Base-by-base conservation (phyloP, 1,284 basidiomycete genomes). In the Sporisorium scitamineum region DNA sequence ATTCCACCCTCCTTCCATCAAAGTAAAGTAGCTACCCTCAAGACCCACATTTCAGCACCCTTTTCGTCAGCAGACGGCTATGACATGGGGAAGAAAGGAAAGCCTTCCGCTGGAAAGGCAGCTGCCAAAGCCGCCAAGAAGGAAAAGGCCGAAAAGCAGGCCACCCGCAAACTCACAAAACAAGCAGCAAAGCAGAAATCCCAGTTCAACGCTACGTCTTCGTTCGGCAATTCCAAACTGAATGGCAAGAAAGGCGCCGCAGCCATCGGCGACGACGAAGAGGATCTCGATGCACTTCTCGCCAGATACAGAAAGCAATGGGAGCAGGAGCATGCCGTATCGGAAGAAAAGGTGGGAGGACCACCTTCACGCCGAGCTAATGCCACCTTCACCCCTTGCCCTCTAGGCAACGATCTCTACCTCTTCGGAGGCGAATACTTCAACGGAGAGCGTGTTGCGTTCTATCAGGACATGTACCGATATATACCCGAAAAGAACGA, bases 371-470 rank as follows among this genome's bases (percentile, higher is more conserved):
- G 84, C 3, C 44, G 84, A 29, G 84, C 82, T 24, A 85, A 85
- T 66, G 84, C 84, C 10, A 83, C 80, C 31, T 78, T 84, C 32
- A 85, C 84, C 2, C 73, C 84, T 4, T 85, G 84, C 44, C 84
- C 84, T 10, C 57, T 77, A 3, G 84, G 84, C 31, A 83, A 81
- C 51, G 84, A 85, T 54, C 74, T 85, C 11, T 85, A 82, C 65
- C 65, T 85, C n/a, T 84, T 81, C 50, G 84, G 84, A 8, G 84
- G 84, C 22, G 84, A 85, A 57, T 85, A 85, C 74, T 85, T 85
- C 66, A 82, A 85, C 58, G 83, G 83, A 4, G 83, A 85, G 47
- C 59, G 75, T n/a, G 76, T 74, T 27, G 27, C 72, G 29, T 85
- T 85, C 57, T 85, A 84, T 54, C 78, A 83, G 48, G 83, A 84